These are phyloP conservation scores for Kentomonas sorsogonicus DNA, from an alignment of 208 protist species.

Conservation along the genomic window DNA sequence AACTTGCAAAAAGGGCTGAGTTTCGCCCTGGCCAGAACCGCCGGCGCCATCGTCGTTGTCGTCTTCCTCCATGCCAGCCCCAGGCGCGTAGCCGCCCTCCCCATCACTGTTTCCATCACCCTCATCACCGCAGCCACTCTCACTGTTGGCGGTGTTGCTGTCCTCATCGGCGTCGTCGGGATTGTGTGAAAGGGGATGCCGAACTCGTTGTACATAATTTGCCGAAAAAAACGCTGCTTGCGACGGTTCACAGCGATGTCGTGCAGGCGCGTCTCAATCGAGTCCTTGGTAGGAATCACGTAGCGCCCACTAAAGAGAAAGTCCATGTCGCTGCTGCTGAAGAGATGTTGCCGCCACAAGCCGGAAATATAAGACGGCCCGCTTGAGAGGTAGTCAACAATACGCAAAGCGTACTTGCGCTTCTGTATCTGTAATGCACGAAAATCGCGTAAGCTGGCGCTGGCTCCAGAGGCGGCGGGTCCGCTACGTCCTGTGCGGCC, in stretches of 20 bases:
- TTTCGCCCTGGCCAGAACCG: slow-evolving; percentile 12
- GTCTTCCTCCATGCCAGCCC: slow-evolving; percentile 3
- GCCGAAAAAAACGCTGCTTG: not conserved
- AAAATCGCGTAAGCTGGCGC: slow-evolving; percentile 1
- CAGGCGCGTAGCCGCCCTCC: slow-evolving; percentile 2
- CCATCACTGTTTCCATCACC: slow-evolving; percentile 1
- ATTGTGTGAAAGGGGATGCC: not conserved
- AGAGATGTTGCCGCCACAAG: slow-evolving; percentile 4
- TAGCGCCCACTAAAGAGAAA: slow-evolving; percentile 7
- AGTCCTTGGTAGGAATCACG: slow-evolving; percentile 1
- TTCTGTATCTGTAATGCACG: no score
- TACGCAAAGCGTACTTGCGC: no score
- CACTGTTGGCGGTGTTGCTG: not conserved
- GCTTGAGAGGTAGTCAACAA: slow-evolving; percentile 4
- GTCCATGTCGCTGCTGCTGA: not conserved
- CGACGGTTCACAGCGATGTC: not conserved
- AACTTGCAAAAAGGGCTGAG: slow-evolving; percentile 27
- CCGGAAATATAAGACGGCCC: not conserved
- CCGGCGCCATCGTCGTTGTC: slow-evolving; percentile 4
- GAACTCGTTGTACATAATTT: slow-evolving; percentile 6
- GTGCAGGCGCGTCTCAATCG: not conserved
- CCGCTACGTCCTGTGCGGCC: slow-evolving; percentile 5
- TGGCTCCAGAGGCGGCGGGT: slow-evolving; percentile 3
- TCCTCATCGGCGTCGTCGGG: no score
- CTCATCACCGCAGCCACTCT: not conserved